Conservation (phyloP, 768 basidiomycete genomes). For the Podaxis carcinomalis region DNA sequence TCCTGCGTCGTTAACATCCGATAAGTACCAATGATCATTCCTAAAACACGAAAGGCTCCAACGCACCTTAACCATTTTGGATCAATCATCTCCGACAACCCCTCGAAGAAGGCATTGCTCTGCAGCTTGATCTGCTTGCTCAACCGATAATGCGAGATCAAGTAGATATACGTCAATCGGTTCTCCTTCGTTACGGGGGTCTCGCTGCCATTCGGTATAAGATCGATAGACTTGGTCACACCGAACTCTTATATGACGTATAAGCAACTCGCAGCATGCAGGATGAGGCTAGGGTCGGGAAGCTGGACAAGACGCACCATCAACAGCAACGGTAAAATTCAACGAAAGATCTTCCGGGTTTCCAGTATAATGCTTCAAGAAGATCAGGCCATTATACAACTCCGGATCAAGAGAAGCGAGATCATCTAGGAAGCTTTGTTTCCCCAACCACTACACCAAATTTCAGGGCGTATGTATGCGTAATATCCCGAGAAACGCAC, state of each 20-base stretch:
- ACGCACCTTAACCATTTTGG: slow-evolving; percentile 77
- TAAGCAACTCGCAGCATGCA: too few relatives aligned
- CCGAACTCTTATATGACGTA: slow-evolving; percentile 66
- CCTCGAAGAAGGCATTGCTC: slow-evolving; percentile 85
- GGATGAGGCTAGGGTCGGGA: too few relatives aligned
- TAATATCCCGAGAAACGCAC: slow-evolving; percentile 27
- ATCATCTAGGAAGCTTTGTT: slow-evolving; percentile 90
- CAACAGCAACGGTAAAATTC: slow-evolving; percentile 83
- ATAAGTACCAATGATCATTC: neutral
- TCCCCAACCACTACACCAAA: slow-evolving; percentile 73
- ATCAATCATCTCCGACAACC: slow-evolving; percentile 89
- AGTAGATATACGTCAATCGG: slow-evolving; percentile 82
- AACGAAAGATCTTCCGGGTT: slow-evolving; percentile 85
- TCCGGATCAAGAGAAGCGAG: slow-evolving; percentile 89
- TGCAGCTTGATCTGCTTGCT: slow-evolving; percentile 86
- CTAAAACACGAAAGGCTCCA: neutral
- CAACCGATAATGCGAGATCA: slow-evolving; percentile 84
- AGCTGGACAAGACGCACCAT: slow-evolving; percentile 48
- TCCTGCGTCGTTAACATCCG: slow-evolving; percentile 37
- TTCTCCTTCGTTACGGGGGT: slow-evolving; percentile 87
- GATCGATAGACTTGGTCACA: slow-evolving; percentile 65
- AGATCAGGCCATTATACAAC: slow-evolving; percentile 87
- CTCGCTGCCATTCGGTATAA: slow-evolving; percentile 79
- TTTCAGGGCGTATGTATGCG: neutral
- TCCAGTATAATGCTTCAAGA: slow-evolving; percentile 87